Evolutionary conservation across 2,329 filamentous ascomycete species (phyloP), one percentile per base, ranked within the genome.

Genomic region (Ophiocordyceps camponoti-leonardi): DNA sequence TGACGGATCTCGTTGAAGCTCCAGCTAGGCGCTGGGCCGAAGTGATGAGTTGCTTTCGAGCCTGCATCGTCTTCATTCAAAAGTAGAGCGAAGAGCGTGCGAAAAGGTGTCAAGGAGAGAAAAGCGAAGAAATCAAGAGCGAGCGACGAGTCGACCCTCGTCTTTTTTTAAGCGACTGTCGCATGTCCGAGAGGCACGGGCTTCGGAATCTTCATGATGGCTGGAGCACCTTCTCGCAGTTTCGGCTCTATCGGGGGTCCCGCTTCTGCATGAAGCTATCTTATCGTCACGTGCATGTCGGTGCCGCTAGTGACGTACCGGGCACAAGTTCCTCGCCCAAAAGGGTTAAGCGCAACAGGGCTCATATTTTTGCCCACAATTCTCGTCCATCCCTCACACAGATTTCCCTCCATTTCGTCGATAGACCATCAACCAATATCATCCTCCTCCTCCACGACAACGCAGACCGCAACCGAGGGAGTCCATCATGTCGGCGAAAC

Each of bases 401-500:
- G 59, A 63, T 64, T 59, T 63, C 58, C 51, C 61, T 59, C 60
- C 60, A 16, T 62, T 62, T 61, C 54, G 60, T 61, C 54, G 60
- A 61, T 60, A 55, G 55, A 62, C 53, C 60, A 62, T 57, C 61
- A 59, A 54, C 58, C 59, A 54, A n/a, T n/a, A n/a, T n/a, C 55
- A 55, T 57, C 55, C 57, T 61, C 56, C 57, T 58, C 58, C 54
- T 53, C 51, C 52, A 56, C 56, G 56, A 56, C 59, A 56, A 58
- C 58, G 55, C 52, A 59, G 52, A 57, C n/a, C 54, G 56, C 65
- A 75, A 74, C 57, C 58, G 57, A 61, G 56, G 57, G 58, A 62
- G 60, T 76, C 31, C 72, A 79, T 67, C 58, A 86, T 86, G 81
- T 83, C 81, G 74, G 71, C 72, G 60, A 81, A 83, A 79, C 70